Evolutionary conservation across 768 basidiomycete species (phyloP).

Genomic region (Hericium coralloides): DNA sequence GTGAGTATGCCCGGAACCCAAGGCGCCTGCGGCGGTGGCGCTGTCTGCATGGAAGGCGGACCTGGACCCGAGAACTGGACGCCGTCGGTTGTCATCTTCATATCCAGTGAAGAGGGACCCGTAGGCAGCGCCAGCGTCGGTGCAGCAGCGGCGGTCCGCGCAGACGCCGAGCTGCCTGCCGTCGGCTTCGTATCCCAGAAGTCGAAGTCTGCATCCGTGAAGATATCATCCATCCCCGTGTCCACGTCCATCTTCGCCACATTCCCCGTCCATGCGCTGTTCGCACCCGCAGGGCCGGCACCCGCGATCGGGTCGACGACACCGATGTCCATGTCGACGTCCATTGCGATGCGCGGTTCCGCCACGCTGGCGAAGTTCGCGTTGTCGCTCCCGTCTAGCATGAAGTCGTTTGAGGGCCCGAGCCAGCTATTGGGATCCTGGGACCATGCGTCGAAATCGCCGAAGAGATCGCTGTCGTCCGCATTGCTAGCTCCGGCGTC

Average conservation of each 20-base stretch:
- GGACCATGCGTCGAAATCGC: slow-evolving; percentile 17
- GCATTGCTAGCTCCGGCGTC: not conserved
- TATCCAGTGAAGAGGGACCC: no score
- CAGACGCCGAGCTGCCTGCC: slow-evolving; percentile 27
- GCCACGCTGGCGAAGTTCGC: not conserved
- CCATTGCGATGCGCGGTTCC: slow-evolving; percentile 22
- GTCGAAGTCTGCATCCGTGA: slow-evolving; percentile 85
- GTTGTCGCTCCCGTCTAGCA: slow-evolving; percentile 2
- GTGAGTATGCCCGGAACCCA: not conserved
- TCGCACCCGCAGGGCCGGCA: slow-evolving; percentile 16
- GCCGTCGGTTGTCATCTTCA: slow-evolving; percentile 18
- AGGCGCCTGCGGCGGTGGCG: not conserved
- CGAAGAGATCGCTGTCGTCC: slow-evolving; percentile 13
- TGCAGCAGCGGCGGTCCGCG: slow-evolving; percentile 18
- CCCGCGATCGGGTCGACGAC: slow-evolving; percentile 34
- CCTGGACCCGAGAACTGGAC: slow-evolving; percentile 19
- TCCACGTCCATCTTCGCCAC: slow-evolving; percentile 21
- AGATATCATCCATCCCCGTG: slow-evolving; percentile 26
- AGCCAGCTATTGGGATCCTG: slow-evolving; percentile 12
- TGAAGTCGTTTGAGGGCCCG: slow-evolving; percentile 4
- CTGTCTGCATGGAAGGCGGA: slow-evolving; percentile 15
- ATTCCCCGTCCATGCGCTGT: not conserved
- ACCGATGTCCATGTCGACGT: slow-evolving; percentile 34
- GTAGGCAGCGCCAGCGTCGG: slow-evolving; percentile 19
- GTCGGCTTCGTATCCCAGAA: slow-evolving; percentile 56